A percentile compares a stretch with the other conserved stretches of the same genome.
phyloP scores from a whole-genome alignment of 495 filamentous ascomycete genomes.

The Penicillium longicatenatum region DNA sequence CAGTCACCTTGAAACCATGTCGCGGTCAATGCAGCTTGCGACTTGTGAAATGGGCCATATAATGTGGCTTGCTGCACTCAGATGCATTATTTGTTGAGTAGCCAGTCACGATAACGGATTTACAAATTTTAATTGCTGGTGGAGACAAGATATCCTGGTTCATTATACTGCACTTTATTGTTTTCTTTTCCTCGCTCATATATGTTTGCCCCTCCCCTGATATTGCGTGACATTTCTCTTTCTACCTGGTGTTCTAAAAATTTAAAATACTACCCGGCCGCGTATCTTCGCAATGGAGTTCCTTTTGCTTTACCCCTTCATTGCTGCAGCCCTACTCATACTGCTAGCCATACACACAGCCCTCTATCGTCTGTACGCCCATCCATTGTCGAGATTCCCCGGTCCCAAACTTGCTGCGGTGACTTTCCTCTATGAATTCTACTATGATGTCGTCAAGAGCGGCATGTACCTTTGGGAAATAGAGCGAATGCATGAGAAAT shows the following conservation, averaged over 20 bases:
- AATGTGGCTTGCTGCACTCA: neutral
- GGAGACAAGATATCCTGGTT: neutral
- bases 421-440: constrained; percentile 52
- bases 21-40: neutral
- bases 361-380: constrained; percentile 40
- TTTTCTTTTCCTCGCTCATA: neutral
- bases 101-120: neutral
- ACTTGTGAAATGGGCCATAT: neutral
- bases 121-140: neutral
- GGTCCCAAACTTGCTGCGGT: constrained; percentile 50
- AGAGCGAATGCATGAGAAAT: constrained; percentile 49
- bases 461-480: constrained; percentile 51
- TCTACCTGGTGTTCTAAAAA: neutral
- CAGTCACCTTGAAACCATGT: neutral
- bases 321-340: constrained; percentile 6
- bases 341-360: constrained; percentile 7
- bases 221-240: neutral
- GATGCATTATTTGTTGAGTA: neutral
- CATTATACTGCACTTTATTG: neutral
- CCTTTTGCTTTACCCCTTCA: neutral
- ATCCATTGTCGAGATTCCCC: constrained; percentile 46
- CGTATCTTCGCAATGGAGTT: constrained; percentile 16
- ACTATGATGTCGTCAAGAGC: constrained; percentile 47
- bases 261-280: neutral
- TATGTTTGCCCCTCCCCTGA: neutral